Conservation (phyloP, 202 grass and related monocot species). For the Musa balbisiana region DNA sequence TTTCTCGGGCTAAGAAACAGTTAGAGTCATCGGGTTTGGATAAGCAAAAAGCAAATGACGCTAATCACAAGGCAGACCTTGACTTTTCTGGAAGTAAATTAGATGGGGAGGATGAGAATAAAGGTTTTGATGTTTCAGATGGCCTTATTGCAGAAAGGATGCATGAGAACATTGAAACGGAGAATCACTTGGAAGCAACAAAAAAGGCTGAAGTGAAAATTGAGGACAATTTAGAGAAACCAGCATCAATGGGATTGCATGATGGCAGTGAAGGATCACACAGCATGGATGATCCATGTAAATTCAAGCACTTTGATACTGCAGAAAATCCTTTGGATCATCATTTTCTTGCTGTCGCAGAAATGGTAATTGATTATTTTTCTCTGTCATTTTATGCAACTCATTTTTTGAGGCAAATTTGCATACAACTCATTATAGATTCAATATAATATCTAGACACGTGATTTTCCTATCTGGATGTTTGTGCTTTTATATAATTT, state of each 20-base stretch:
- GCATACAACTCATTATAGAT: background rate
- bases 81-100: constrained; percentile 48
- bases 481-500: background rate
- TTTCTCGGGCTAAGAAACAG: constrained; percentile 78
- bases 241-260: constrained; percentile 27
- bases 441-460: background rate
- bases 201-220: constrained; percentile 23
- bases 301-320: constrained; percentile 91
- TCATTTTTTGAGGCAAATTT: background rate
- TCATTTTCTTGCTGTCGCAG: constrained; percentile 63
- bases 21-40: constrained; percentile 49
- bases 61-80: constrained; percentile 31
- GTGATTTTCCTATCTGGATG: background rate
- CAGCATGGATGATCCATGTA: constrained; percentile 25
- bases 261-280: constrained; percentile 9
- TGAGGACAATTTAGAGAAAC: constrained; percentile 23
- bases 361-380: constrained; percentile 31
- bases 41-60: constrained; percentile 53
- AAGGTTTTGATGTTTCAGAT: constrained; percentile 1
- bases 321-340: constrained; percentile 66
- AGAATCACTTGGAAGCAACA: constrained; percentile 21
- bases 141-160: background rate
- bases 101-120: constrained; percentile 48
- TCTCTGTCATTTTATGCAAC: background rate
- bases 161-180: background rate